phyloP scores from a whole-genome alignment of 345 rosid species.

The Arabis alpina region DNA sequence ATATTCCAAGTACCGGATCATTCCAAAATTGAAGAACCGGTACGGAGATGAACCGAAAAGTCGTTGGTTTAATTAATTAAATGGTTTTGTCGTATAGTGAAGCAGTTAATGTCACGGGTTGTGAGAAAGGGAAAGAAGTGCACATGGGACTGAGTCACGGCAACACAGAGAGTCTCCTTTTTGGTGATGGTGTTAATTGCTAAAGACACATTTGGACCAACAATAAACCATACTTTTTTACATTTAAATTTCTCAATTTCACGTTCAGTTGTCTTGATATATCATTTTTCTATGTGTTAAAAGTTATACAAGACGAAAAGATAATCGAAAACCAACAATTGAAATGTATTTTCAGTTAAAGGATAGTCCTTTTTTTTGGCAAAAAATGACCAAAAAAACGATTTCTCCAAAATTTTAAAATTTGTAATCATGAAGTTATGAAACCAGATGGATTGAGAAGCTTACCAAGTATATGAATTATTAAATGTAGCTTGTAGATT shows the following conservation, averaged over 20 bases:
- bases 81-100: slow-evolving; percentile 27
- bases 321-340: background rate
- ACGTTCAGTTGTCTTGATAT: background rate
- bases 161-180: slow-evolving; percentile 33
- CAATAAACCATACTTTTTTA: slow-evolving; percentile 16
- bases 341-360: background rate
- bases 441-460: slow-evolving; percentile 14
- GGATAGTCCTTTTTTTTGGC: no score
- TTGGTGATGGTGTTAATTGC: slow-evolving; percentile 26
- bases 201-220: slow-evolving; percentile 34
- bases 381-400: no score
- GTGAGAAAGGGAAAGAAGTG: slow-evolving; percentile 31
- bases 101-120: slow-evolving; percentile 38
- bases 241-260: background rate
- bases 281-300: background rate
- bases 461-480: slow-evolving; percentile 3
- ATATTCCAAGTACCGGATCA: slow-evolving; percentile 35
- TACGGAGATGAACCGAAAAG: slow-evolving; percentile 21
- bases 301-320: background rate
- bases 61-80: slow-evolving; percentile 23
- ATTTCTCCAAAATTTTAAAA: background rate
- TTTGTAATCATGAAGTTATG: background rate
- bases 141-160: slow-evolving; percentile 48
- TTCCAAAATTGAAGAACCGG: slow-evolving; percentile 29
- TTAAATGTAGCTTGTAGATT: slow-evolving; percentile 13